Evolutionary conservation across 108 stramenopile species (phyloP).

Genomic region (Hondaea fermentalgiana): DNA sequence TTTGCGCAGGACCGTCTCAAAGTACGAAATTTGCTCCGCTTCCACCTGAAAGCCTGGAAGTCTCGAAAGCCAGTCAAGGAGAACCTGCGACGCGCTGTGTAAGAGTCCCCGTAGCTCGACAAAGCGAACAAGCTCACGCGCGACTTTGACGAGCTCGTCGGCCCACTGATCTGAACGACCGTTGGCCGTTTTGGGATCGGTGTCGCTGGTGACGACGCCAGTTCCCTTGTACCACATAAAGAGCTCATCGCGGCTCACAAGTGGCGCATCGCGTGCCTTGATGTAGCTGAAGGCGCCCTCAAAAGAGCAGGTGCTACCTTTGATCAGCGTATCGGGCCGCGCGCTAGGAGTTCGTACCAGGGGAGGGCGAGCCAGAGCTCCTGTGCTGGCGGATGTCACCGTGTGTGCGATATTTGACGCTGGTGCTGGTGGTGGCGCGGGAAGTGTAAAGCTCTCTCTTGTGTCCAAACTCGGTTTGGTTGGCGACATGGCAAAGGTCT

Average conservation of each 20-base stretch:
- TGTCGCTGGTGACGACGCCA: background rate
- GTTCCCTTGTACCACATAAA: background rate
- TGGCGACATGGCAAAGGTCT: too few species aligned
- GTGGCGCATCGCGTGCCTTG: background rate
- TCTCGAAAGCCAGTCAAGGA: background rate
- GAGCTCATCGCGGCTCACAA: background rate
- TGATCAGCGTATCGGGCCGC: background rate
- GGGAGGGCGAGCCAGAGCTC: too few species aligned
- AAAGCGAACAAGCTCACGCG: background rate
- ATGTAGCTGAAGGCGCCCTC: background rate
- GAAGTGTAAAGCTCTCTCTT: too few species aligned
- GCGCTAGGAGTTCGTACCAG: too few species aligned
- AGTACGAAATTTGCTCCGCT: background rate
- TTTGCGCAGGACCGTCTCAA: background rate
- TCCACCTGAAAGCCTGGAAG: background rate
- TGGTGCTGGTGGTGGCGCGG: too few species aligned
- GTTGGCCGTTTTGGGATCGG: background rate
- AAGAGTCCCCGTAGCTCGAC: background rate
- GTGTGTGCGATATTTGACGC: too few species aligned
- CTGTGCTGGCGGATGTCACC: too few species aligned
- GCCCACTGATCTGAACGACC: background rate
- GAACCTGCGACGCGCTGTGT: background rate
- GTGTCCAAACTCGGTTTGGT: too few species aligned
- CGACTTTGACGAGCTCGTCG: background rate
- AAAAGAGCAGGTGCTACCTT: background rate